These are phyloP conservation scores for Pichia sp. DNA, from an alignment of 1,139 yeast genomes.

Conservation along the genomic window DNA sequence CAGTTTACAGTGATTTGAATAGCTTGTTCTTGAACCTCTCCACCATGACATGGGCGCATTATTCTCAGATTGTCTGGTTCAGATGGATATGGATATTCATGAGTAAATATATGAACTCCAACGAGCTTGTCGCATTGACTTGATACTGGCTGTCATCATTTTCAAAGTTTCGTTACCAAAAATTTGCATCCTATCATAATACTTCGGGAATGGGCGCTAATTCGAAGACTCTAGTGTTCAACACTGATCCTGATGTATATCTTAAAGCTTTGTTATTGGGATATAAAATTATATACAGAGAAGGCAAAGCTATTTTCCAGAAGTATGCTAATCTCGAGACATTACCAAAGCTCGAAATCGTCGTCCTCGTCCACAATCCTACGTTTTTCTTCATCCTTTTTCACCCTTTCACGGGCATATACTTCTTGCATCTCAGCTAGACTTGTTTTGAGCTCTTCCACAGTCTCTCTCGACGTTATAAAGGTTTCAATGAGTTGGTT, in stretches of 20 bases:
- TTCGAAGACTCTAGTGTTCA: too few species aligned
- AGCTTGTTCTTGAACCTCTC: conserved; percentile 54
- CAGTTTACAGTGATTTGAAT: conserved; percentile 47
- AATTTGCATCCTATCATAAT: too few species aligned
- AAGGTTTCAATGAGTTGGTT: conserved; percentile 22
- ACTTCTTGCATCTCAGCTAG: conserved; percentile 12
- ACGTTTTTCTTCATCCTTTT: conserved; percentile 8
- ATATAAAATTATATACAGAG: too few species aligned
- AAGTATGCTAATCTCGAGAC: too few species aligned
- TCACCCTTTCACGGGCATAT: conserved; percentile 13
- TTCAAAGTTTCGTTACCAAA: too few species aligned
- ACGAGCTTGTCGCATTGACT: conserved; percentile 43
- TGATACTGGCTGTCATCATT: too few species aligned
- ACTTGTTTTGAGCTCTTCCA: conserved; percentile 11
- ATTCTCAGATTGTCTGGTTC: conserved; percentile 93
- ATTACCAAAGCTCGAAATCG: conserved; percentile 22
- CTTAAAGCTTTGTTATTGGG: too few species aligned
- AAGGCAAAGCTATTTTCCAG: too few species aligned
- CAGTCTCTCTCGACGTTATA: conserved; percentile 5
- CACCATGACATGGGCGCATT: conserved; percentile 81
- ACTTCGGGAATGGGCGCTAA: too few species aligned
- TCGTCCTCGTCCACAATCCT: conserved; percentile 21
- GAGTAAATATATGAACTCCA: conserved; percentile 69
- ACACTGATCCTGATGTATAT: too few species aligned
- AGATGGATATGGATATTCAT: conserved; percentile 81